Conservation (phyloP, 306 rosid species). For the Cicer chorassanicum region DNA sequence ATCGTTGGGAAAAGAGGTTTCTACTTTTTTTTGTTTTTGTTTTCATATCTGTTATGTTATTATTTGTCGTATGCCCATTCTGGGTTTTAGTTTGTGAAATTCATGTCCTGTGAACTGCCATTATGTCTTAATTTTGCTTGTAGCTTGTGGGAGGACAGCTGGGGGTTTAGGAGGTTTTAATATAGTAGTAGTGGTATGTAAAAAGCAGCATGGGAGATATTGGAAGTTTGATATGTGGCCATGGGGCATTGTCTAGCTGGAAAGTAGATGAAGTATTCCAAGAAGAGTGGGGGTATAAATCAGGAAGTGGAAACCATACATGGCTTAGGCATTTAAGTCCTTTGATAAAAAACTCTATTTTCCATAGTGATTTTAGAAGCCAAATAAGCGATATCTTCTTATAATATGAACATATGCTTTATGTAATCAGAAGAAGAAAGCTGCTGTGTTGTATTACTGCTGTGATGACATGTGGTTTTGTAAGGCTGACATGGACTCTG, state of each 20-base stretch:
- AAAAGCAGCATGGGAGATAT: slow-evolving; percentile 10
- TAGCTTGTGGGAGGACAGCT: not conserved
- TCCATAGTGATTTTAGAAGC: slow-evolving; percentile 18
- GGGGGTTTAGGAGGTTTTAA: slow-evolving; percentile 3
- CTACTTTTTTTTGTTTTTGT: not conserved
- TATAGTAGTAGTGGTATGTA: slow-evolving; percentile 25
- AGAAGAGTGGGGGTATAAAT: slow-evolving; percentile 5
- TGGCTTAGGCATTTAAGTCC: not conserved
- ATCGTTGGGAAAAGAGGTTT: slow-evolving; percentile 98
- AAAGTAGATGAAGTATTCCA: not conserved
- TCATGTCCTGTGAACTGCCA: not conserved
- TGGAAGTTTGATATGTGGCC: slow-evolving; percentile 1
- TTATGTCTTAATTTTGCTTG: slow-evolving; percentile 1
- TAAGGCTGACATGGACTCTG: slow-evolving; percentile 6
- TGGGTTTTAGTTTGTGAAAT: slow-evolving; percentile 11
- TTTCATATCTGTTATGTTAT: not conserved
- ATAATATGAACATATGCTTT: slow-evolving; percentile 10
- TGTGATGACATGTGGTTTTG: not conserved
- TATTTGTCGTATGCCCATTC: slow-evolving; percentile 9
- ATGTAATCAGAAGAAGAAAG: not conserved
- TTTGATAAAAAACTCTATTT: slow-evolving; percentile 10
- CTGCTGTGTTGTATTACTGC: slow-evolving; percentile 30
- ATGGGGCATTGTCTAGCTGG: not conserved
- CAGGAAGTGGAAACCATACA: slow-evolving; percentile 9
- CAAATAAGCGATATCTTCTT: not conserved